Evolutionary conservation across 2,329 filamentous ascomycete genomes (phyloP), one percentile per base, ranked within the genome.

Genomic region (Xylaria sp.): DNA sequence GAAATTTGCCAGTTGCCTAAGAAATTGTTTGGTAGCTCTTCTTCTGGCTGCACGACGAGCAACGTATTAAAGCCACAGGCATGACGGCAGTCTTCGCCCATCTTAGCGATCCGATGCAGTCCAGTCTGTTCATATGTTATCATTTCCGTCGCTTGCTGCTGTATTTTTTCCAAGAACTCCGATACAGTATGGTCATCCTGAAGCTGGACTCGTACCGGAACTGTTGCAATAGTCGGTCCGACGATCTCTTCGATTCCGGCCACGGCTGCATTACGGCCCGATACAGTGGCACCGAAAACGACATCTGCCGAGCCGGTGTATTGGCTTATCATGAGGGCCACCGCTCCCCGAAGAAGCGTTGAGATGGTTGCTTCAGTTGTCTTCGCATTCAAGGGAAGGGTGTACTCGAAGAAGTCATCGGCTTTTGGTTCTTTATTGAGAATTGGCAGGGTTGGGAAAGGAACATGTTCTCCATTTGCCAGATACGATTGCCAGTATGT

Each of bases 21-120:
- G 15, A 15, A 15, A 10, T 34, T 25, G 18, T n/a, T 54, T 3
- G 51, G 51, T 54, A 54, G 51, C 2, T 54, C 25, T 54, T 54
- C 51, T 54, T 54, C 51, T 28, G 51, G 51, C 15, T 54, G 51
- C 51, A 54, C 51, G 12, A 54, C 25, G 25, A 54, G 51, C n/a
- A 54, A 10, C 3, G 51, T 54, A 34, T 54, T 34, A 15, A 54
- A 54, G 23, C 6, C 28, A 34, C 23, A 34, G 15, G 51, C 51
- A 54, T 31, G 28, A 13, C 51, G 51, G 51, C 51, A 54, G 51
- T 54, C 28, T 54, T 54, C 51, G 51, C 51, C 25, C 51, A 54
- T 54, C 9, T 34, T 54, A 13, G 51, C 25, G 34, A 54, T 54
- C 13, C 25, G 25, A 34, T 54, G 51, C 10, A 54, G 28, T 9